These are phyloP conservation scores for Penicillium roqueforti DNA, from an alignment of 495 filamentous ascomycete genomes.

Conservation along the genomic window DNA sequence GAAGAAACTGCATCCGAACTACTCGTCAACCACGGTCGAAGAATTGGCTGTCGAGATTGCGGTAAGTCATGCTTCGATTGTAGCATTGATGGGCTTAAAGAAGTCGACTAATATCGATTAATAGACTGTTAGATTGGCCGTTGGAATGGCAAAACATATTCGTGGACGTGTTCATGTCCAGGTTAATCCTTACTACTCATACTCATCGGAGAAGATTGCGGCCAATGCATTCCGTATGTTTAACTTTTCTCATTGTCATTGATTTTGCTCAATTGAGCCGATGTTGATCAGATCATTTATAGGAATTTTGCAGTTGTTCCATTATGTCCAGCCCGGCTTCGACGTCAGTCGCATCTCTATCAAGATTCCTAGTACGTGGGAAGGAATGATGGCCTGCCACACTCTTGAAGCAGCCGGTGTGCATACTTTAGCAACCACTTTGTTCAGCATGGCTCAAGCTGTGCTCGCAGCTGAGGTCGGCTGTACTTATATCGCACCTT, in stretches of 20 bases:
- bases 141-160: constrained; percentile 49
- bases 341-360: constrained; percentile 51
- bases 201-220: constrained; percentile 49
- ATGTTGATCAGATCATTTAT: neutral
- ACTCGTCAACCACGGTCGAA: constrained; percentile 37
- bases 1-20: constrained; percentile 28
- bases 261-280: neutral
- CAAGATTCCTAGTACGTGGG: constrained; percentile 62
- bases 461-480: constrained; percentile 51
- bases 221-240: constrained; percentile 52
- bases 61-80: constrained; percentile 14
- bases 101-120: neutral
- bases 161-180: constrained; percentile 56
- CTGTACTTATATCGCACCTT: constrained; percentile 59
- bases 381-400: constrained; percentile 59
- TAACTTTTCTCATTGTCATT: neutral
- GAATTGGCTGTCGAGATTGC: constrained; percentile 57
- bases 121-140: constrained; percentile 51
- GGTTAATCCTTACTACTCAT: constrained; percentile 55
- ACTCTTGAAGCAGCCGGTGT: constrained; percentile 50
- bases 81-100: neutral
- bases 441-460: constrained; percentile 58
- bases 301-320: constrained; percentile 50
- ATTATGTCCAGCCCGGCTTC: constrained; percentile 45
- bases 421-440: constrained; percentile 55